A percentile compares a stretch with the other conserved stretches of the same genome.
Evolutionary conservation across 2,329 filamentous ascomycete genomes (phyloP).

Genomic region (Amauroascus verrucosus): DNA sequence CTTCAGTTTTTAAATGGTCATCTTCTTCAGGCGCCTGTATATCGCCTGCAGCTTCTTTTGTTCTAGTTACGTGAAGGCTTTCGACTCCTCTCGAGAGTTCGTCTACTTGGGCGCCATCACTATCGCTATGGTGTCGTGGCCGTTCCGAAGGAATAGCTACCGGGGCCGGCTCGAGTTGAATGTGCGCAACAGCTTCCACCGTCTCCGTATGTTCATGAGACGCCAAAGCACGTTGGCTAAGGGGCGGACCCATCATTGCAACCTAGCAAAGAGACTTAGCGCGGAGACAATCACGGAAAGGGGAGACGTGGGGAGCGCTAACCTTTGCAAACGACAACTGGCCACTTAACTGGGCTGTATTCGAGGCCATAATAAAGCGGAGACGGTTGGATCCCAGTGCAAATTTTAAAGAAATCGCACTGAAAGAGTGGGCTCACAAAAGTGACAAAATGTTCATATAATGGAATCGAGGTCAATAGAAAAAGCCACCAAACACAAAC

Average conservation of each 20-base stretch:
- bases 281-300: not conserved
- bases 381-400: not conserved
- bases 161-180: not conserved
- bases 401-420: conserved; percentile 17
- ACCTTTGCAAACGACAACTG: conserved; percentile 68
- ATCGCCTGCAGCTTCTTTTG: conserved; percentile 18
- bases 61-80: conserved; percentile 25
- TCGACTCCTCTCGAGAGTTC: conserved; percentile 27
- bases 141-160: not conserved
- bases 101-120: conserved; percentile 19
- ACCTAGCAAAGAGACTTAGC: not conserved
- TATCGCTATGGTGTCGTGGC: conserved; percentile 6
- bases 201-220: not conserved
- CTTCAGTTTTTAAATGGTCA: conserved; percentile 27
- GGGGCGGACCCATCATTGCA: conserved; percentile 4
- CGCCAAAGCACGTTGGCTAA: not conserved
- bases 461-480: conserved; percentile 30
- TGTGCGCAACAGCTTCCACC: not conserved
- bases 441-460: conserved; percentile 21
- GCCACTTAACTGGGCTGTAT: conserved; percentile 23
- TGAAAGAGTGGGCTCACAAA: not conserved
- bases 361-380: conserved; percentile 11
- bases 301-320: conserved; percentile 21
- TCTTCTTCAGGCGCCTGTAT: conserved; percentile 22
- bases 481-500: conserved; percentile 35